Evolutionary conservation across 139 green algal species (phyloP).

Genomic region (Chlorella sp.): DNA sequence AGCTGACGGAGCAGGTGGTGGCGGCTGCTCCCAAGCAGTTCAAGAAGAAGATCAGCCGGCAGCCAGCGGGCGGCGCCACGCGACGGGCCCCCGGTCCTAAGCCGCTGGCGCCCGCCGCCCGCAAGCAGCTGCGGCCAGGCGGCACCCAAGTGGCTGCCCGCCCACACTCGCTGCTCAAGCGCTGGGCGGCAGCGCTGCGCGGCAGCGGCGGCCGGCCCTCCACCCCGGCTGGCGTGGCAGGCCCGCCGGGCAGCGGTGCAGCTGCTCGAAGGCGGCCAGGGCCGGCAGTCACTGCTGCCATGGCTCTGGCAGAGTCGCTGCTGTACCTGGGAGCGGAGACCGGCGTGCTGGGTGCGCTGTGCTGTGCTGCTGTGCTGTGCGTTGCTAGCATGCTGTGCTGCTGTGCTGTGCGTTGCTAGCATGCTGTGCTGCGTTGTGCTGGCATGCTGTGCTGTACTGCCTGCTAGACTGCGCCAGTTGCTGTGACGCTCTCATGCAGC

Average conservation of each 20-base stretch:
- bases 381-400: background rate
- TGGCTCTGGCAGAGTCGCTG: constrained; percentile 13
- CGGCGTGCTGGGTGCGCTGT: constrained; percentile 1
- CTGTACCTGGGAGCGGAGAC: background rate
- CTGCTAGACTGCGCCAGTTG: no score
- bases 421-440: no score
- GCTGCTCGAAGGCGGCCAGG: background rate
- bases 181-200: background rate
- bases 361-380: background rate
- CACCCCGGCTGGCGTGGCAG: background rate
- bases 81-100: constrained; percentile 5
- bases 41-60: background rate
- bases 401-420: background rate
- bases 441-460: no score
- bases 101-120: background rate
- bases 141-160: background rate
- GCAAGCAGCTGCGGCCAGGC: background rate
- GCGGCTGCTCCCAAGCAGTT: constrained; percentile 11
- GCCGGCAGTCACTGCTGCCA: background rate
- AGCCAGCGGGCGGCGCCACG: background rate
- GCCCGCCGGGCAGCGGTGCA: background rate
- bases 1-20: constrained; percentile 1
- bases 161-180: background rate
- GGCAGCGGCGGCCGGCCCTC: background rate
- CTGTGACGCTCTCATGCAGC: no score